A percentile compares a stretch with the other conserved stretches of the same genome.
Evolutionary conservation across 148 eudicot species (phyloP).

Genomic region (Chenopodium formosanum): DNA sequence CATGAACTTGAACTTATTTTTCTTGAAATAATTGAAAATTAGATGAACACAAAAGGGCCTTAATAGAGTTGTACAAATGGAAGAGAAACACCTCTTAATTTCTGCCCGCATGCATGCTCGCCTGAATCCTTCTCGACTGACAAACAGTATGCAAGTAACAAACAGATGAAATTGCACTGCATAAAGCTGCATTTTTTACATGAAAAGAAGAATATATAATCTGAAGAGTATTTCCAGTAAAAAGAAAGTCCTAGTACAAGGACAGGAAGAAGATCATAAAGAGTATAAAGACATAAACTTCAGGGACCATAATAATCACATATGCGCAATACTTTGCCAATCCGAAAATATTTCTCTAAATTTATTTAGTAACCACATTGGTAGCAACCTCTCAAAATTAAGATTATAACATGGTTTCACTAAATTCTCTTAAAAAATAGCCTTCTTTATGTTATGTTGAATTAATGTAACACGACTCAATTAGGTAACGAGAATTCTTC

Average conservation of each 20-base stretch:
- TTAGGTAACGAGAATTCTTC: no score
- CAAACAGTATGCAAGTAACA: conserved; percentile 79
- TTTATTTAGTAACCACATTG: not conserved
- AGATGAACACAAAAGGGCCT: no score
- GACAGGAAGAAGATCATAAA: not conserved
- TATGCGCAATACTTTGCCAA: not conserved
- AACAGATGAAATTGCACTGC: conserved; percentile 96
- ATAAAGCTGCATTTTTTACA: conserved; percentile 62
- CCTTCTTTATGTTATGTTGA: not conserved
- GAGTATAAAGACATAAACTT: not conserved
- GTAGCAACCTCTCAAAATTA: no score
- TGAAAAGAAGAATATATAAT: no score
- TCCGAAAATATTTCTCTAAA: not conserved
- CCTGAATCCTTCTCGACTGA: conserved; percentile 96
- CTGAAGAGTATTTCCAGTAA: not conserved
- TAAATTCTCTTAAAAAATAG: no score
- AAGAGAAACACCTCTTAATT: conserved; percentile 53
- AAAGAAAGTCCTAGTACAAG: not conserved
- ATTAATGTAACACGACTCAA: not conserved
- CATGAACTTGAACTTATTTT: no score
- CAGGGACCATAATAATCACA: not conserved
- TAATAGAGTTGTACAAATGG: not conserved
- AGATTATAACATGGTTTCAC: not conserved
- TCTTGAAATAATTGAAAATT: no score
- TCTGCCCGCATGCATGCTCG: conserved; percentile 96